These are phyloP conservation scores for Fraxinus paxiana DNA, from an alignment of 305 asterid genomes.

Conservation along the genomic window DNA sequence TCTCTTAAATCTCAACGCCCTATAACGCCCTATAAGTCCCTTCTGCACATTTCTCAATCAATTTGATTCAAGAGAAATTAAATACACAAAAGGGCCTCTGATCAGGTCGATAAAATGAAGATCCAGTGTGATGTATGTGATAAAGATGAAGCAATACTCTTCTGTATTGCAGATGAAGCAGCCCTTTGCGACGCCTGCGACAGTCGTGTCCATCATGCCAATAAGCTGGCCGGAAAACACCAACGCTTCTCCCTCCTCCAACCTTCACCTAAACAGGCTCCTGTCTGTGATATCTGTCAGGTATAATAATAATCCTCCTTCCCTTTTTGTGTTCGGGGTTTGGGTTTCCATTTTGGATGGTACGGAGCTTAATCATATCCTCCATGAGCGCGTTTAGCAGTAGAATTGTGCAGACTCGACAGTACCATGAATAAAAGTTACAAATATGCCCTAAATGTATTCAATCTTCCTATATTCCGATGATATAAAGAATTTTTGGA, in stretches of 20 bases:
- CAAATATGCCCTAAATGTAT: background rate
- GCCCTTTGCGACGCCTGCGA: slow-evolving; percentile 82
- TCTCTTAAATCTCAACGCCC: background rate
- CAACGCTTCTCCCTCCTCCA: slow-evolving; percentile 70
- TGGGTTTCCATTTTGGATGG: background rate
- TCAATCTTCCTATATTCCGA: too few species aligned
- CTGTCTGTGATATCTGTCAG: slow-evolving; percentile 84
- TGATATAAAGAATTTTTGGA: background rate
- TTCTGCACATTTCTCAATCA: background rate
- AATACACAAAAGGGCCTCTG: background rate
- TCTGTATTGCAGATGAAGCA: slow-evolving; percentile 85
- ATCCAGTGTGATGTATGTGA: slow-evolving; percentile 85
- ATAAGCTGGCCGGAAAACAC: slow-evolving; percentile 85
- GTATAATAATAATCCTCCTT: slow-evolving; percentile 22
- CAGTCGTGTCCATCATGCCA: slow-evolving; percentile 92
- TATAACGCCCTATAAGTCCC: background rate
- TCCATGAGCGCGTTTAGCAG: background rate
- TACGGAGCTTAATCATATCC: background rate
- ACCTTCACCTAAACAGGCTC: slow-evolving; percentile 51
- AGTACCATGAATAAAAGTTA: background rate
- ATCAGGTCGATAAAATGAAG: slow-evolving; percentile 47
- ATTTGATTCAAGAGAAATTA: background rate
- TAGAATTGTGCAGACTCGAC: background rate
- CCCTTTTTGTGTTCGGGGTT: background rate
- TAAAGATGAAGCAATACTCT: slow-evolving; percentile 58